Conservation (phyloP, 495 filamentous ascomycete genomes). For the Aspergillus nanangensis region DNA sequence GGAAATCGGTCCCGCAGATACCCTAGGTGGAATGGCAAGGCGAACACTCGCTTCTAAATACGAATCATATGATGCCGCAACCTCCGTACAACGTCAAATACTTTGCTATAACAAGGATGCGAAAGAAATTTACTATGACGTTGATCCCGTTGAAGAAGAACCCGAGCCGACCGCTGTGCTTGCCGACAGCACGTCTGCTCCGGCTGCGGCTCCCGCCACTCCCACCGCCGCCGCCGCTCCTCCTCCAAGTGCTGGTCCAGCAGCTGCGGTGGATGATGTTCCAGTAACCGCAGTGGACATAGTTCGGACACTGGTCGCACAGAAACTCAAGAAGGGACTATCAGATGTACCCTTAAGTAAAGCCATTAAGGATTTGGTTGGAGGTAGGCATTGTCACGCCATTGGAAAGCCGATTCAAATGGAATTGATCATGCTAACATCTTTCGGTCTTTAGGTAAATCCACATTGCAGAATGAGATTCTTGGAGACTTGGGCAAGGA, state of each 20-base stretch:
- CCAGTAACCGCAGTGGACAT: slow-evolving; percentile 87
- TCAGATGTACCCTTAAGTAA: slow-evolving; percentile 89
- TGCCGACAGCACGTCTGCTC: slow-evolving; percentile 25
- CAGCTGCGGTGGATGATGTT: slow-evolving; percentile 77
- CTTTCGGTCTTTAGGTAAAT: slow-evolving; percentile 62
- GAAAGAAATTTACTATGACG: slow-evolving; percentile 99
- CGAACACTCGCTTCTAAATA: slow-evolving; percentile 95
- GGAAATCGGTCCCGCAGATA: slow-evolving; percentile 95
- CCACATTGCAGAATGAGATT: slow-evolving; percentile 96
- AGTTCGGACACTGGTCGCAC: slow-evolving; percentile 86
- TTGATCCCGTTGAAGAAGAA: slow-evolving; percentile 93
- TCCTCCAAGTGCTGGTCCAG: slow-evolving; percentile 77
- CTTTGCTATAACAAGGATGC: slow-evolving; percentile 99
- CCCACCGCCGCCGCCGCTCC: slow-evolving; percentile 53
- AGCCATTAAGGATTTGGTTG: slow-evolving; percentile 97
- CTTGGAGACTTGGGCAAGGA: slow-evolving; percentile 95
- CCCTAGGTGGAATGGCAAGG: slow-evolving; percentile 97
- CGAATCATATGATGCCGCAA: slow-evolving; percentile 96
- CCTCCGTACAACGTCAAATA: slow-evolving; percentile 92
- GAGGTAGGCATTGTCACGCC: slow-evolving; percentile 65
- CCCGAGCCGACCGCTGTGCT: slow-evolving; percentile 52
- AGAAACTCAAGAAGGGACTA: slow-evolving; percentile 95
- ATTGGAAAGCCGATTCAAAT: neutral
- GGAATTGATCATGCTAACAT: neutral
- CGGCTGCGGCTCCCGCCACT: slow-evolving; percentile 45